Evolutionary conservation across 148 eudicot genomes (phyloP), one percentile per base, ranked within the genome.

Genomic region (Mesembryanthemum crystallinum): DNA sequence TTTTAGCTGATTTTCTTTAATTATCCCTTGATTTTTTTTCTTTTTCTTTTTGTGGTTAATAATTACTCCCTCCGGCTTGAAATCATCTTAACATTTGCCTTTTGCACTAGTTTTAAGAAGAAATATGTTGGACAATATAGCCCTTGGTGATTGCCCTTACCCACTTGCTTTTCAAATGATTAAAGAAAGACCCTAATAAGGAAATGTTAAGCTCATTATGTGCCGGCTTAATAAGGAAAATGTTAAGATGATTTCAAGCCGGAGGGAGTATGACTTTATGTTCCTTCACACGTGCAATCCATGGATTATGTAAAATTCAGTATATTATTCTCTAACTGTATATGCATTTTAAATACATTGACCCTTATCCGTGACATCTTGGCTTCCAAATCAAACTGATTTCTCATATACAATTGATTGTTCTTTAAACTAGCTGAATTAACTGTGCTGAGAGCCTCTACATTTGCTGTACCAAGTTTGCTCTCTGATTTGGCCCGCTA

Each of bases 391-490:
- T 24, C 39, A 45, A 61, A 70, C 52, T 21, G 1, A 18, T 17
- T 5, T 42, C 37, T 30, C 55, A 39, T 33, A 7, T 33, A 30
- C 15, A 12, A 23, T 12, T 6, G 30, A 23, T 66, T 66, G 49
- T 6, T 25, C 67, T 37, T 35, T 67, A 12, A 21, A 60, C 4
- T 45, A n/a, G 69, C 68, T 61, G 74, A 68, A 30, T 60, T 43
- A 7, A 24, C 25, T 43, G 7, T 77, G 10, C 61, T 62, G 62
- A 30, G n/a, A 43, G 32, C 39, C 20, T 25, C 32, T 58, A 4
- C 23, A 14, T 63, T 37, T 33, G 24, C 25, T 71, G 15, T 42
- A 14, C 65, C 28, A 60, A n/a, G 42, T 43, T 21, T 23, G 1
- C 64, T 66, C 51, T 42, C 49, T 64, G 23, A 69, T 63, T 73